Evolutionary conservation across 2,329 filamentous ascomycete genomes (phyloP).

Genomic region (Ophiocordyceps camponoti-floridani): DNA sequence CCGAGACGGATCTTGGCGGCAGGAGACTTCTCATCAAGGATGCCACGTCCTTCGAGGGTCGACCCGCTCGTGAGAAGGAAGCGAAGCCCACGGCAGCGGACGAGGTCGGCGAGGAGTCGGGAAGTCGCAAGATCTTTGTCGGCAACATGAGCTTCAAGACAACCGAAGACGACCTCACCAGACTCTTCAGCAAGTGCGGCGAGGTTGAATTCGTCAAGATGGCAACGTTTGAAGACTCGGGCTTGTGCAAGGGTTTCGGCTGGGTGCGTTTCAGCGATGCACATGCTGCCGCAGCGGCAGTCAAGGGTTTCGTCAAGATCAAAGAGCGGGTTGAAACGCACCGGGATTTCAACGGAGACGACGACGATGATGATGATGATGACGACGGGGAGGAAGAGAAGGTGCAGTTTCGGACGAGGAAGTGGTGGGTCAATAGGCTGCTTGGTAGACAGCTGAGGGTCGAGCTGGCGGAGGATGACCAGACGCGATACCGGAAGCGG

Average conservation of each 20-base stretch:
- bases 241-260: conserved; percentile 94
- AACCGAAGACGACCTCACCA: conserved; percentile 61
- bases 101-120: conserved; percentile 8
- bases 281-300: conserved; percentile 48
- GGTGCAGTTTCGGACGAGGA: conserved; percentile 37
- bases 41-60: conserved; percentile 75
- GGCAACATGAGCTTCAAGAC: conserved; percentile 75
- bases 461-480: conserved; percentile 86
- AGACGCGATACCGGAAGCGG: conserved; percentile 81
- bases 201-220: conserved; percentile 68
- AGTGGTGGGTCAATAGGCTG: conserved; percentile 77
- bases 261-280: conserved; percentile 84
- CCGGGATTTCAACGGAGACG: conserved; percentile 37
- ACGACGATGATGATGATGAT: conserved; percentile 23
- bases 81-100: conserved; percentile 20
- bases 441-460: conserved; percentile 66
- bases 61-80: conserved; percentile 37
- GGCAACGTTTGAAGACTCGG: conserved; percentile 88
- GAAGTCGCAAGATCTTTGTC: conserved; percentile 70
- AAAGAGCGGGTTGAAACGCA: conserved; percentile 46
- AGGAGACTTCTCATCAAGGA: conserved; percentile 87
- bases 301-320: conserved; percentile 65
- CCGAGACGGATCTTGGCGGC: conserved; percentile 62
- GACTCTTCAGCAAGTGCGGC: conserved; percentile 76
- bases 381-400: conserved; percentile 24